Evolutionary conservation across 805 yeast species (phyloP).

Genomic region (Clavispora santaluciae): DNA sequence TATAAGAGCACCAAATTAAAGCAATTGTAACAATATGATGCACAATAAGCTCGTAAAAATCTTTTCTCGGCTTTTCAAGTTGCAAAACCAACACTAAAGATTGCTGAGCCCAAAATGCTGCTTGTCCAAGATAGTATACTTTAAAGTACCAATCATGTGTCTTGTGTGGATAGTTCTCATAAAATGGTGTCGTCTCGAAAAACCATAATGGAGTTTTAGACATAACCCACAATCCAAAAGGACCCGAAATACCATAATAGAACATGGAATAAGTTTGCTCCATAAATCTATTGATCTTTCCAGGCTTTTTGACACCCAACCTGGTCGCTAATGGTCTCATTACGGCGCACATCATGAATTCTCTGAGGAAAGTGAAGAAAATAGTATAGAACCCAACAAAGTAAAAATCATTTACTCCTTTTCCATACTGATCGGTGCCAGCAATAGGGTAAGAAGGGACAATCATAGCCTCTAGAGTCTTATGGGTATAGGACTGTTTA

Average conservation of each 20-base stretch:
- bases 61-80: slow-evolving; percentile 93
- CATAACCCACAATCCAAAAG: slow-evolving; percentile 89
- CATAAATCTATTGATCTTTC: slow-evolving; percentile 74
- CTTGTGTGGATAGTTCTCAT: slow-evolving; percentile 76
- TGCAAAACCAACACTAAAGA: slow-evolving; percentile 75
- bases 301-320: slow-evolving; percentile 47
- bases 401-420: slow-evolving; percentile 77
- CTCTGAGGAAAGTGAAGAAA: slow-evolving; percentile 86
- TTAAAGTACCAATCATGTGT: slow-evolving; percentile 68
- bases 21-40: slow-evolving; percentile 92
- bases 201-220: slow-evolving; percentile 75
- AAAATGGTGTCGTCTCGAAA: slow-evolving; percentile 80
- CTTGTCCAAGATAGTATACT: slow-evolving; percentile 82
- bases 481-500: slow-evolving; percentile 54
- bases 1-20: slow-evolving; percentile 79
- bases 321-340: slow-evolving; percentile 65
- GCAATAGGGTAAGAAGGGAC: slow-evolving; percentile 59
- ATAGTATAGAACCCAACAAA: slow-evolving; percentile 79
- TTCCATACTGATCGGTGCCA: slow-evolving; percentile 70
- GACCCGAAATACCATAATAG: slow-evolving; percentile 78
- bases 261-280: slow-evolving; percentile 86
- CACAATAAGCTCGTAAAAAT: slow-evolving; percentile 81
- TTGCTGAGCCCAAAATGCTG: slow-evolving; percentile 98
- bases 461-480: slow-evolving; percentile 54
- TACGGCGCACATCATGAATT: slow-evolving; percentile 79